Conservation (phyloP, 345 rosid genomes). For the Syzygium aromaticum region DNA sequence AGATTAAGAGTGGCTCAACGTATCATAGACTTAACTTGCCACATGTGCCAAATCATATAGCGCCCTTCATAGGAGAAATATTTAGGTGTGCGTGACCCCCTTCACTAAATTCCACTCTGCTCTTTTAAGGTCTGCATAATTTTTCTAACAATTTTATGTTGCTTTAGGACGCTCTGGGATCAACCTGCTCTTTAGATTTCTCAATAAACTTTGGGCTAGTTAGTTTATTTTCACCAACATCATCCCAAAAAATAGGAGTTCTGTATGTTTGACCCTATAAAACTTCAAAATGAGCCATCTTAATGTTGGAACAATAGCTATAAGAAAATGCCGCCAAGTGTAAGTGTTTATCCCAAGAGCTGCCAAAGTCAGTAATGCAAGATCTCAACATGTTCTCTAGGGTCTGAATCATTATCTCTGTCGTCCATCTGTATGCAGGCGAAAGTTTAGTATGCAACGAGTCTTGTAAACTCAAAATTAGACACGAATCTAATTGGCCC, state of each 20-base stretch:
- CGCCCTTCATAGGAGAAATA: background rate
- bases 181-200: background rate
- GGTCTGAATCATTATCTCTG: background rate
- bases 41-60: background rate
- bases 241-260: background rate
- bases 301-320: background rate
- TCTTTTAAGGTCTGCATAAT: background rate
- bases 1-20: background rate
- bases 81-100: background rate
- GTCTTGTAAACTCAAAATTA: background rate
- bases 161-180: background rate
- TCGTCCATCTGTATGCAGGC: background rate
- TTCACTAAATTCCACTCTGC: background rate
- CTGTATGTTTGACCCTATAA: background rate
- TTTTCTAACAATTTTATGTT: background rate
- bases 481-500: background rate
- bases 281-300: background rate
- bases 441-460: background rate
- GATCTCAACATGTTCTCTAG: background rate
- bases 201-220: background rate
- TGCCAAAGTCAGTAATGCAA: background rate
- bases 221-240: background rate
- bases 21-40: background rate
- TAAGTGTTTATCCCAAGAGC: background rate
- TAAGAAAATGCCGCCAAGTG: background rate